Conservation (phyloP, 495 filamentous ascomycete genomes). For the Viridothelium virens region DNA sequence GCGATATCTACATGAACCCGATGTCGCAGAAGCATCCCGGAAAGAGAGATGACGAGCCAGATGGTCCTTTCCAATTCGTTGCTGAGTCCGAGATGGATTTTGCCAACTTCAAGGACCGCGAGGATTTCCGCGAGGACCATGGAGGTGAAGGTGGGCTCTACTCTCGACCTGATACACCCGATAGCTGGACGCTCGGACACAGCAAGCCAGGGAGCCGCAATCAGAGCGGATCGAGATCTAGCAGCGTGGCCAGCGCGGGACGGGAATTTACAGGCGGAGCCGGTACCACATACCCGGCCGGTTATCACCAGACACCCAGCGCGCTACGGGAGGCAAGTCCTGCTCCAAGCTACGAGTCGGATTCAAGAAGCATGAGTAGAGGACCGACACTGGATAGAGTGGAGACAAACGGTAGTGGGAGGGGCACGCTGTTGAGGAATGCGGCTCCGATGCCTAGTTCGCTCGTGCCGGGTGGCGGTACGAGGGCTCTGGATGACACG, state of each 20-base stretch:
- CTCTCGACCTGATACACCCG: slow-evolving; percentile 32
- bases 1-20: slow-evolving; percentile 62
- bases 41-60: slow-evolving; percentile 43
- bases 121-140: slow-evolving; percentile 81
- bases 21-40: slow-evolving; percentile 74
- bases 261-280: neutral
- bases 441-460: slow-evolving; percentile 10
- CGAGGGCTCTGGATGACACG: slow-evolving; percentile 19
- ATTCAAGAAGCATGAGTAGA: slow-evolving; percentile 22
- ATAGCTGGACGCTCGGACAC: slow-evolving; percentile 15
- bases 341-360: slow-evolving; percentile 12
- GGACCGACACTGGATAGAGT: slow-evolving; percentile 17
- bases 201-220: slow-evolving; percentile 18
- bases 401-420: slow-evolving; percentile 28
- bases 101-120: slow-evolving; percentile 77
- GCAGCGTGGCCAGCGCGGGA: slow-evolving; percentile 21
- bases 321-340: slow-evolving; percentile 30
- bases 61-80: slow-evolving; percentile 72
- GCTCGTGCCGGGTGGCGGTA: slow-evolving; percentile 15
- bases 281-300: slow-evolving; percentile 32
- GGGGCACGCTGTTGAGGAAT: slow-evolving; percentile 26
- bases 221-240: slow-evolving; percentile 24
- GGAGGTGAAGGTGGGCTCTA: slow-evolving; percentile 57
- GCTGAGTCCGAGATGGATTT: slow-evolving; percentile 88
- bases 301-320: slow-evolving; percentile 34